Base-by-base conservation (phyloP, 2,329 filamentous ascomycete species). In the Penicillium rolfsii region DNA sequence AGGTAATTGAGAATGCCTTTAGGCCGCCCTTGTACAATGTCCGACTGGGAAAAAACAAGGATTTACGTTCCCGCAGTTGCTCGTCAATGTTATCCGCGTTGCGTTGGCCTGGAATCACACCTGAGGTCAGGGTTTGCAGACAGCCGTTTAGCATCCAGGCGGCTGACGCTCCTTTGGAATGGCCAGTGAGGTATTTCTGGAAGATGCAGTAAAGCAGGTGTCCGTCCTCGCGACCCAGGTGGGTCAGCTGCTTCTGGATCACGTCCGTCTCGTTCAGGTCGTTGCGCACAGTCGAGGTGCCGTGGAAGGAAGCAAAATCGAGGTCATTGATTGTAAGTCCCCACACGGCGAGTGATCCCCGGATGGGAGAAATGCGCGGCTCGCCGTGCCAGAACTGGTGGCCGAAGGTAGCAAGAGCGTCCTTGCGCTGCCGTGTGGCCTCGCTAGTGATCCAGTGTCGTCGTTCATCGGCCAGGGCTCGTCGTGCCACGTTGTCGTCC, bases 131-230 rank as follows among this genome's bases (percentile, higher is more conserved):
- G 52, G 97, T 91, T 78, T 98, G 94, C 75, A 98, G 82, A 77
- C 91, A 93, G 67, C 94, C 94, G 82, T 98, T 98, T 85, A 98
- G 87, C 93, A 97, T 97, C 93, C 93, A 98, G 36, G 93, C 94
- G 82, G 94, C 94, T 58, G 94, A 94, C 71, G 94, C 93, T 87
- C 93, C 94, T 87, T 98, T 98, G 72, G 94, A 93, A 77, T 98
- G 94, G 76, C 94, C 94, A 53, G 94, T 98, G 61, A 98, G 87
- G 77, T 94, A 97, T 80, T 98, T 98, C 81, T 98, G 94, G 5
- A 19, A 49, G 12, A 49, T 49, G 16, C 14, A 14, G 28, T 22
- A 49, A 7, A 49, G 24, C 22, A 19, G 46, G 22, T 49, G n/a
- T 12, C 46, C 46, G 4, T 14, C 14, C 11, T 14, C 22, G 3